These are phyloP conservation scores for Ceratobasidium sp. DNA, from an alignment of 1,284 basidiomycete genomes.

Conservation along the genomic window DNA sequence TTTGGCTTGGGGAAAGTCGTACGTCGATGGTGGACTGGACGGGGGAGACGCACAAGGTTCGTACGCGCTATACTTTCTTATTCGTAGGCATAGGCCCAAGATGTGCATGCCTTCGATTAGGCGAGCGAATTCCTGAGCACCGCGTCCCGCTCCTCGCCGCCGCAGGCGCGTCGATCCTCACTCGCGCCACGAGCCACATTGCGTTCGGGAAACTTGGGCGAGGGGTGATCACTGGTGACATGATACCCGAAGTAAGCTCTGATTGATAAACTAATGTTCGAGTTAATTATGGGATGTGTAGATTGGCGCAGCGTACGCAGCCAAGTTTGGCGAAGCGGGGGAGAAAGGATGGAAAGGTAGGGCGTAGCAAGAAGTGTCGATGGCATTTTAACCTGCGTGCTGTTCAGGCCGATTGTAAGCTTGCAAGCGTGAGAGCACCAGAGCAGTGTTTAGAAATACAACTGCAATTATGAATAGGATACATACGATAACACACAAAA, in stretches of 20 bases:
- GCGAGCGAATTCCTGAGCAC: constrained; percentile 65
- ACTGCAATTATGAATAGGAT: constrained; percentile 36
- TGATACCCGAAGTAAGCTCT: constrained; percentile 70
- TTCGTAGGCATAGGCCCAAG: neutral
- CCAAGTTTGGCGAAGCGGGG: constrained; percentile 69
- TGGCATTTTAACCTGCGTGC: neutral
- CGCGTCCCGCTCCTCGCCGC: constrained; percentile 87
- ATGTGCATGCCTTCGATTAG: neutral
- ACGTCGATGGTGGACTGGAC: constrained; percentile 82
- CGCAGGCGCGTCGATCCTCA: constrained; percentile 87
- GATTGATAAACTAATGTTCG: neutral
- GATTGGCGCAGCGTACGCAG: constrained; percentile 78
- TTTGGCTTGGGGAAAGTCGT: constrained; percentile 94
- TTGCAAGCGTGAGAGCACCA: neutral
- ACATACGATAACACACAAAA: constrained; percentile 16
- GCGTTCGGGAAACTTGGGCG: constrained; percentile 84
- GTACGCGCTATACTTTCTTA: neutral
- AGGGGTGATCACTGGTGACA: constrained; percentile 90
- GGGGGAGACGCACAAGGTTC: constrained; percentile 57
- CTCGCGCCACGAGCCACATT: constrained; percentile 80
- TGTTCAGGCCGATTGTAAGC: constrained; percentile 9
- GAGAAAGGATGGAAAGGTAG: constrained; percentile 49
- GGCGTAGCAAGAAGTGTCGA: neutral
- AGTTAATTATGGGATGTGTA: neutral
- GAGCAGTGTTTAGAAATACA: constrained; percentile 34